Base-by-base conservation (phyloP, 176 grass and related monocot genomes). In the Eleusine indica region DNA sequence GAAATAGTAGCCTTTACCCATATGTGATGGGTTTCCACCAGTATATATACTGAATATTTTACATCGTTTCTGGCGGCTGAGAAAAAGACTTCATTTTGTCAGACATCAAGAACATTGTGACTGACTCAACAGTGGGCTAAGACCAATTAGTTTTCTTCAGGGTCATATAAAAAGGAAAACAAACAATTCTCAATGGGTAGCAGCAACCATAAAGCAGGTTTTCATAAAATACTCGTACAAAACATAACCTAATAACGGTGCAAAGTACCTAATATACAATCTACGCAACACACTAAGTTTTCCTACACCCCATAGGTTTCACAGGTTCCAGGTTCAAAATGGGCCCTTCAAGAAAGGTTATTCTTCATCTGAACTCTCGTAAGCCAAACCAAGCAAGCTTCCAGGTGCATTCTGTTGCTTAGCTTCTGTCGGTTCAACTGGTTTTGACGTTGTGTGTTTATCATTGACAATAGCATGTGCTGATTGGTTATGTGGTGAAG, bases 371-470 rank as follows among this genome's bases (percentile, higher is more conserved):
- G 95, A 94, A 70, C 81, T 97, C 58, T 91, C 90, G 41, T 97
- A 97, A 46, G 92, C 73, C 67, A 93, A 89, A n/a, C 92, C 95
- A 84, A 98, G 83, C 61, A 94, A 79, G 77, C 95, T 93, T 88
- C 79, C 77, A 76, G 71, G 43, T 71, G 62, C n/a, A 40, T 47
- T 63, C 9, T 88, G 74, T 75, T 74, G 65, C 76, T 71, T 87
- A 92, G 47, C 25, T 30, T 49, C 73, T 14, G 41, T 77, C 21
- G 25, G 17, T 28, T 62, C 71, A 77, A 25, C 84, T 74, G 71
- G 12, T 61, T 84, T 84, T 11, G 60, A 68, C 38, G 21, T 58
- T 41, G 74, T 74, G 12, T 66, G 46, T 46, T 73, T 86, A 58
- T 43, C 49, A 47, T 37, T 38, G 28, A 76, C 40, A 42, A 60